Evolutionary conservation across 202 grass and related monocot genomes (phyloP).

Genomic region (Elaeis oleifera): DNA sequence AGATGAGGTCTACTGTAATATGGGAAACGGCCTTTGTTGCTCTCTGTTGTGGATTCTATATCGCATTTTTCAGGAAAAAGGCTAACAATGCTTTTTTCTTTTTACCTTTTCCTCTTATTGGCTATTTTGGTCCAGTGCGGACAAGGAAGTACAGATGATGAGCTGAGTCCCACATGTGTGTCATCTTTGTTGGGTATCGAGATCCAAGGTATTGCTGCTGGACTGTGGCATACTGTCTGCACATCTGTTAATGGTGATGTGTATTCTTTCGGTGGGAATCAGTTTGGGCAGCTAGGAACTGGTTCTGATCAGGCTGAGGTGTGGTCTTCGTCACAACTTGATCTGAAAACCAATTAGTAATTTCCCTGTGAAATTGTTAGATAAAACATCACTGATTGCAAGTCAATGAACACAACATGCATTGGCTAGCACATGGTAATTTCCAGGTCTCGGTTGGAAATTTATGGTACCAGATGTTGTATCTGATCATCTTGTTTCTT

Average conservation of each 20-base stretch:
- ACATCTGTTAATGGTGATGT: conserved; percentile 83
- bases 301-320: conserved; percentile 99
- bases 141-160: conserved; percentile 83
- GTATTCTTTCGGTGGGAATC: conserved; percentile 95
- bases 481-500: neutral
- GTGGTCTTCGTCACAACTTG: neutral
- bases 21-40: conserved; percentile 16
- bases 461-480: too few relatives aligned
- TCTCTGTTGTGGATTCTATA: conserved; percentile 4
- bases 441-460: too few relatives aligned
- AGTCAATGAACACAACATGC: too few relatives aligned
- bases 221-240: conserved; percentile 90
- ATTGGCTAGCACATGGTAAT: too few relatives aligned
- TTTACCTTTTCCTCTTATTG: conserved; percentile 17
- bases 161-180: conserved; percentile 85
- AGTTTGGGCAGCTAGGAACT: conserved; percentile 93
- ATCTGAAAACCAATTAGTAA: too few relatives aligned
- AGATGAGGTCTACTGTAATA: conserved; percentile 22
- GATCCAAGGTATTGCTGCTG: conserved; percentile 75
- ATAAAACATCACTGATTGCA: too few relatives aligned
- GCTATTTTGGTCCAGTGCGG: conserved; percentile 57
- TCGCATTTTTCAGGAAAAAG: neutral
- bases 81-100: conserved; percentile 3
- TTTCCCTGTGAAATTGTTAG: too few relatives aligned
- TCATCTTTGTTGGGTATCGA: conserved; percentile 84